Percentiles rank a stretch among this genome's conserved stretches.
Conservation (phyloP, 768 basidiomycete genomes). For the Amanita exitialis region DNA sequence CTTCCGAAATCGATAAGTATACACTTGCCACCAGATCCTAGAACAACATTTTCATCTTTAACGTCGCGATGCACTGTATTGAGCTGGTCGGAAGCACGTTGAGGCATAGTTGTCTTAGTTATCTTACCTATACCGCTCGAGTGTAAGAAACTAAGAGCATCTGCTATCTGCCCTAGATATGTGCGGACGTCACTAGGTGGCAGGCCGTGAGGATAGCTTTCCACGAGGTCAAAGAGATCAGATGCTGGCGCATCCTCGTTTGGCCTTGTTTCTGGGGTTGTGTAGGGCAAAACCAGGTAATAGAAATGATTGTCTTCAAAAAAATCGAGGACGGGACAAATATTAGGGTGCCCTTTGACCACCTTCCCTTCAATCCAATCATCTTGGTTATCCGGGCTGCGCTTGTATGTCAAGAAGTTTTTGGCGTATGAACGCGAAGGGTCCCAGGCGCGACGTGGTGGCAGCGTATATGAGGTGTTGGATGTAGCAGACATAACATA, state of each 20-base stretch:
- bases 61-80: slow-evolving; percentile 85
- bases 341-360: slow-evolving; percentile 88
- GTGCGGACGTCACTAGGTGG: slow-evolving; percentile 64
- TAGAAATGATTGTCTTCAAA: slow-evolving; percentile 97
- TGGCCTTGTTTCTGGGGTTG: slow-evolving; percentile 47
- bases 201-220: slow-evolving; percentile 79
- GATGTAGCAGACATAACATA: slow-evolving; percentile 90
- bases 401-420: slow-evolving; percentile 11
- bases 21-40: slow-evolving; percentile 72
- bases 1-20: slow-evolving; percentile 97
- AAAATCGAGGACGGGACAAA: slow-evolving; percentile 90
- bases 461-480: slow-evolving; percentile 69
- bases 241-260: slow-evolving; percentile 47
- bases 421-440: slow-evolving; percentile 39
- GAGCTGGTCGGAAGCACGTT: neutral
- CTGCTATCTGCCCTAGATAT: slow-evolving; percentile 90
- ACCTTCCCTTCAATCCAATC: slow-evolving; percentile 62
- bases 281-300: slow-evolving; percentile 82
- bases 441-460: slow-evolving; percentile 76
- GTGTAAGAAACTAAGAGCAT: slow-evolving; percentile 85
- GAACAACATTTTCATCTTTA: slow-evolving; percentile 94
- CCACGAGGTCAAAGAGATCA: slow-evolving; percentile 95
- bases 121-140: slow-evolving; percentile 78
- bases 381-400: slow-evolving; percentile 16
- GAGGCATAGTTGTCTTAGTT: neutral